phyloP scores from a whole-genome alignment of 1,284 basidiomycete genomes.

The Ustilago xerochloae region DNA sequence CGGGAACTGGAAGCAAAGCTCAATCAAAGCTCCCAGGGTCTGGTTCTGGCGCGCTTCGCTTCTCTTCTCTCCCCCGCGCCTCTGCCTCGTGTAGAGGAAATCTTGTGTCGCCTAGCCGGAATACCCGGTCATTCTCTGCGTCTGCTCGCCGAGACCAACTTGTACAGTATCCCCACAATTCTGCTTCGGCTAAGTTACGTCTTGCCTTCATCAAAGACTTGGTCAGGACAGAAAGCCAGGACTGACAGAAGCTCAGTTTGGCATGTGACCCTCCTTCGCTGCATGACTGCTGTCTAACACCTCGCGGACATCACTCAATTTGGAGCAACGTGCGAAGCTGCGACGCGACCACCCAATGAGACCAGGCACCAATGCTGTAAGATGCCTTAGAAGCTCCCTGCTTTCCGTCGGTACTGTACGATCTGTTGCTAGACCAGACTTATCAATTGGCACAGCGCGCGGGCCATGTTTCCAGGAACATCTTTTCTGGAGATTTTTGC shows the following conservation, averaged over 20 bases:
- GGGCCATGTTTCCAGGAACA: slow-evolving; percentile 1
- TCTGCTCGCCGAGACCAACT: background rate
- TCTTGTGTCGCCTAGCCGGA: slow-evolving; percentile 32
- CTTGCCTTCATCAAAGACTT: slow-evolving; percentile 1
- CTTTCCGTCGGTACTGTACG: background rate
- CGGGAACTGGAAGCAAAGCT: background rate
- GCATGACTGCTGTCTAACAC: no score
- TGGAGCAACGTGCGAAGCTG: no score
- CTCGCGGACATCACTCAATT: no score
- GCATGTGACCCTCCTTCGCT: background rate
- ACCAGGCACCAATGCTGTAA: background rate
- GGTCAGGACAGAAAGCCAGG: no score
- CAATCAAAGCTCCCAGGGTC: background rate
- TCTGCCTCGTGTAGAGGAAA: no score
- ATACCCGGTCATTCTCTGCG: slow-evolving; percentile 19
- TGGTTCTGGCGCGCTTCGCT: background rate
- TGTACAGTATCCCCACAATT: background rate
- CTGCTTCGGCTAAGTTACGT: no score
- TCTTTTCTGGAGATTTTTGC: slow-evolving; percentile 18
- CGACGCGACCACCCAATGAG: no score
- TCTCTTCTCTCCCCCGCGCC: background rate
- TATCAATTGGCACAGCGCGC: no score
- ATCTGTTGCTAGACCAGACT: background rate
- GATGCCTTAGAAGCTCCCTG: background rate
- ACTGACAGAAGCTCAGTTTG: background rate